Evolutionary conservation across 331 rosid species (phyloP).

Genomic region (Erythrophleum ivorense): DNA sequence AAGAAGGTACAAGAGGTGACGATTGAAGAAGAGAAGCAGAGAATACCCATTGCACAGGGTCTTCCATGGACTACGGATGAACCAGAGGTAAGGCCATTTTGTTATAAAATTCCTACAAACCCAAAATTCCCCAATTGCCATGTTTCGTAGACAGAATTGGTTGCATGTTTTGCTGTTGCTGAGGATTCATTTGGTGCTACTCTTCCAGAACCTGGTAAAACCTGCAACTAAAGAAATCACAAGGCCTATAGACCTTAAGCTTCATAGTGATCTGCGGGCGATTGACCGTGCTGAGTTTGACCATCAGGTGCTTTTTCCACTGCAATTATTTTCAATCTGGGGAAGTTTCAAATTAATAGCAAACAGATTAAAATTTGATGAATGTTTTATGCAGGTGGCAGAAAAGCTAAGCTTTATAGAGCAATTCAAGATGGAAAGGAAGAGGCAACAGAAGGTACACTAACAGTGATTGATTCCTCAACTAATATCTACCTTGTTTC

Average conservation of each 20-base stretch:
- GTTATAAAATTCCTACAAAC: neutral
- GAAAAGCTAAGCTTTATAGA: conserved; percentile 76
- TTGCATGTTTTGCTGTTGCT: conserved; percentile 10
- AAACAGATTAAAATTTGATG: neutral
- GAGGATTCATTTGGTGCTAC: conserved; percentile 29
- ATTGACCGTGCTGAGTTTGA: conserved; percentile 85
- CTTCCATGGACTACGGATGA: conserved; percentile 98
- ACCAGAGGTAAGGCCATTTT: conserved; percentile 70
- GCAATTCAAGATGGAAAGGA: conserved; percentile 82
- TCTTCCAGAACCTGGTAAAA: conserved; percentile 68
- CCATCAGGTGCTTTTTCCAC: conserved; percentile 62
- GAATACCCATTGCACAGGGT: conserved; percentile 93
- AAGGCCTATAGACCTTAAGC: conserved; percentile 72
- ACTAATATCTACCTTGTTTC: neutral
- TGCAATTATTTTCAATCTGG: conserved; percentile 9
- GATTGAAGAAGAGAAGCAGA: conserved; percentile 72
- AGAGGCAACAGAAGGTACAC: conserved; percentile 77
- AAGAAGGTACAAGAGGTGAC: conserved; percentile 75
- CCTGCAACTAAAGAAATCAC: conserved; percentile 86
- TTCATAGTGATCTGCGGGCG: conserved; percentile 80
- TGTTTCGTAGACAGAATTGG: conserved; percentile 17
- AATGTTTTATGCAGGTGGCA: conserved; percentile 61
- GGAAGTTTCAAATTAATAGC: neutral
- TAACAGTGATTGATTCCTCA: neutral
- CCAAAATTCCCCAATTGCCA: neutral